Base-by-base conservation (phyloP, 2,329 filamentous ascomycete species). In the Arthroderma sp. region DNA sequence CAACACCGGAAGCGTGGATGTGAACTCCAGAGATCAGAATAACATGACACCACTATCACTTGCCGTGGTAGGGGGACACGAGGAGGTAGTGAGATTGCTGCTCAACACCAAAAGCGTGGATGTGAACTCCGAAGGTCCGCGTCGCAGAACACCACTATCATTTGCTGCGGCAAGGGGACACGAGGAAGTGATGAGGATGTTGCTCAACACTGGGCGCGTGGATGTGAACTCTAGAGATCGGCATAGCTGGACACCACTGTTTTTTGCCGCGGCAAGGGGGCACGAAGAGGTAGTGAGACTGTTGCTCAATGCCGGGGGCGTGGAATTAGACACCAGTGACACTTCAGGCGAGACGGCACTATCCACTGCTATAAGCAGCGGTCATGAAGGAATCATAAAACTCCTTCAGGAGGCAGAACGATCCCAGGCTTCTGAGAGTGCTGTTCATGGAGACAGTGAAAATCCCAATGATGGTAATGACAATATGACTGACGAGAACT, bases 171-270 rank as follows among this genome's bases (percentile, higher is more conserved):
- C 4, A 10, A 4, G 5, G n/a, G 28, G 28, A 5, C 38, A 40
- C 3, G 38, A 40, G 29, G 38, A 28, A 4, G 38, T 40, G 10
- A 6, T 40, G 38, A 40, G 38, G 37, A 6, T 43, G n/a, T 38
- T 48, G 10, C 46, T 48, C 4, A 11, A 36, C 4, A 46, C 32
- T 2, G 28, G 29, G n/a, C 29, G 38, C 1, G 46, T 46, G 28
- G 31, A 34, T 32, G 41, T 48, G 15, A 40, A 48, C 33, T 32
- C 36, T 29, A 44, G 41, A n/a, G 36, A 46, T 10, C 7, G 36
- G 8, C 36, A 22, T 22, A 22, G 15, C 15, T 22, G 8, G 11
- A 34, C 32, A 34, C 32, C 32, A 11, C 3, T 34, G 32, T 2
- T 11, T 2, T 34, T 34, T 3, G 32, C 32, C 3, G 32, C 32